A percentile compares a stretch with the other conserved stretches of the same genome.
Conservation (phyloP, 116 monocot genomes). For the Iris pallida region DNA sequence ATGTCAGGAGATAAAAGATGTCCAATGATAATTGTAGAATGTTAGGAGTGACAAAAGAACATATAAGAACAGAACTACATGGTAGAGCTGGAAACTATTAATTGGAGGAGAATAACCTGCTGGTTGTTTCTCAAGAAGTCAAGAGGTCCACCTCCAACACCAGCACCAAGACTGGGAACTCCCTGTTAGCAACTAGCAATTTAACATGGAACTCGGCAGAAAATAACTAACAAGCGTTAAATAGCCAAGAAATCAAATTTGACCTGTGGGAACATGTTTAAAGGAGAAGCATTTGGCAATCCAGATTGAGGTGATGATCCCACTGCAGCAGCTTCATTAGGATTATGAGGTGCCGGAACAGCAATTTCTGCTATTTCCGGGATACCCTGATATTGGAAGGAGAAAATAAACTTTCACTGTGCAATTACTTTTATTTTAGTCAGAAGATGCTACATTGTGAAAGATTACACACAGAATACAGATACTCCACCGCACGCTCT, state of each 20-base stretch:
- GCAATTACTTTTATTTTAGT: neutral
- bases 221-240: too few species aligned
- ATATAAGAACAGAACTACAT: too few species aligned
- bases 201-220: neutral
- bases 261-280: conserved; percentile 80
- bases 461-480: neutral
- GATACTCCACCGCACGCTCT: conserved; percentile 92
- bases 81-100: too few species aligned
- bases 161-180: conserved; percentile 18
- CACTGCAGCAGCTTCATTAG: conserved; percentile 16
- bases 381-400: conserved; percentile 45
- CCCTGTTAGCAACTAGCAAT: conserved; percentile 15
- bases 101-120: conserved; percentile 29
- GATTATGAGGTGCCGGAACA: conserved; percentile 27
- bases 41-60: too few species aligned
- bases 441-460: neutral
- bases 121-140: conserved; percentile 49
- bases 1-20: too few species aligned
- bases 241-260: too few species aligned
- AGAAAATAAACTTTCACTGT: neutral
- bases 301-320: conserved; percentile 29
- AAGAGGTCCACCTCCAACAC: conserved; percentile 37
- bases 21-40: too few species aligned
- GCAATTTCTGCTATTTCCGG: conserved; percentile 53
- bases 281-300: conserved; percentile 62